Evolutionary conservation across 352 stramenopile species (phyloP), one percentile per base, ranked within the genome.

Genomic region (Pythium apleroticum): DNA sequence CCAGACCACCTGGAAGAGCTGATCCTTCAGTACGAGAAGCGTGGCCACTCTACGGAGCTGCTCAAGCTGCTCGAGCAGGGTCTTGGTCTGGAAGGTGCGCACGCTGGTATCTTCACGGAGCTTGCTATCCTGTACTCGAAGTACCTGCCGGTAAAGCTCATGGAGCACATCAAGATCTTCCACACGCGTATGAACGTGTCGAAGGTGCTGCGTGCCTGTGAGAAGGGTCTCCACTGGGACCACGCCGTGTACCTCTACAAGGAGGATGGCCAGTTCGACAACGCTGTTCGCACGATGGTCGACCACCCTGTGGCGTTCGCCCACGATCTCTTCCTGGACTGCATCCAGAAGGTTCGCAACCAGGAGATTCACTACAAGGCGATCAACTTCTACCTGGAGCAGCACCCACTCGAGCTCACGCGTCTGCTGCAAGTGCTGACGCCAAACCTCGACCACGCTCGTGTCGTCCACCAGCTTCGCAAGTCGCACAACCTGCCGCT

Each of bases 131-230:
- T 99, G 53, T 99, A 99, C 89, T 99, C 97, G 22, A 99, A 99
- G 84, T 99, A 99, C 86, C 78, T 97, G 56, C 97, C 97, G 27
- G 90, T 97, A 22, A 99, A 99, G 86, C 83, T 99, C 22, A 99
- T 99, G 97, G 97, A 99, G 71, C 98, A 99, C 80, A 95, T 99
- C 80, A 99, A 99, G 84, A 98, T 99, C 53, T 99, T 99, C 88
- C 98, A 98, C 84, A 98, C 81, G 63, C 97, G 98, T 63, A 98
- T 99, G 84, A 99, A 99, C 80, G 90, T 99, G 50, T 98, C 95
- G 60, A 99, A 99, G 86, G 84, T 98, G 33, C 68, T 98, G 57
- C 91, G 96, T 71, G 97, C 98, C 8, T 99, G 97, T 75, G 97
- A 99, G 84, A 98, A 98, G 80, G 98, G 97, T 35, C 84, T 98